Base-by-base conservation (phyloP, 2,329 filamentous ascomycete species). In the Ciborinia camelliae region DNA sequence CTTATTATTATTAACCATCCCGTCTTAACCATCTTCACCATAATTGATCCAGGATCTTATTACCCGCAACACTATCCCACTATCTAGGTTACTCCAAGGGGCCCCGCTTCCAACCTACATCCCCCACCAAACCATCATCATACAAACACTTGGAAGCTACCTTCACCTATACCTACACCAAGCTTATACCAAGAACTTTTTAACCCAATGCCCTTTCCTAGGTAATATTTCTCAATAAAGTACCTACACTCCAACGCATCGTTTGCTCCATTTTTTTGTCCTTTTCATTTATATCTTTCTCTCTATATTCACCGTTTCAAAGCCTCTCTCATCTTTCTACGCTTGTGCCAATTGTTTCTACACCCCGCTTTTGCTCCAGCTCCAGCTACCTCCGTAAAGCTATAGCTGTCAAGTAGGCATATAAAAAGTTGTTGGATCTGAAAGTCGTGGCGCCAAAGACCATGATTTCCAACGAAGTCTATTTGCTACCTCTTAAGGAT, bases 401-500 rank as follows among this genome's bases (percentile, higher is more conserved):
- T n/a, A n/a, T n/a, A n/a, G n/a, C n/a, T n/a, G n/a, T n/a, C n/a
- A n/a, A n/a, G n/a, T n/a, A n/a, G n/a, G n/a, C n/a, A 15, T 58
- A 58, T 45, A 51, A 47, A 54, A 45, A 45, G 28, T 52, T 50
- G 41, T 43, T 60, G 65, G 6, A 12, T 37, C 30, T 32, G 39
- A 48, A 53, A 51, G 41, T 57, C 60, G 87, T 88, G 84, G 80
- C 81, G 72, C 84, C 84, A 67, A 79, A 79, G 77, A 88, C 81
- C 68, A 86, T 88, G 79, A 82, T 82, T 72, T 86, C 86, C 72
- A 86, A 81, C 75, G 84, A 91, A 78, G 87, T 97, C 69, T 96
- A 97, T 80, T 81, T 96, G 73, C 84, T 99, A 68, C 91, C 91
- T 70, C 85, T 99, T 78, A 95, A 92, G 76, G 94, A 99, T 79